phyloP scores from a whole-genome alignment of 2,329 filamentous ascomycete genomes.

The Fusarium poae region DNA sequence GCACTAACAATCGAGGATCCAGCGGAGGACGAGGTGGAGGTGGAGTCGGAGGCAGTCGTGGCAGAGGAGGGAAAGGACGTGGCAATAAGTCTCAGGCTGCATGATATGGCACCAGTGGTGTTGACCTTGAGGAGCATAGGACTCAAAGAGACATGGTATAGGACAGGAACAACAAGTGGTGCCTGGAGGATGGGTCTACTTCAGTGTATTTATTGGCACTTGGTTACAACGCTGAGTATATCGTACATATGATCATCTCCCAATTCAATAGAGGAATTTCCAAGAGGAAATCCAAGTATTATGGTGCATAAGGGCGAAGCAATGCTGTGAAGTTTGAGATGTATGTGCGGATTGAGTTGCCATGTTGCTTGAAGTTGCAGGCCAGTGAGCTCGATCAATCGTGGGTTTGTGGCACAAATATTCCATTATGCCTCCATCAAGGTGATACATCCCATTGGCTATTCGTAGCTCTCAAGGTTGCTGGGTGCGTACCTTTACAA shows the following conservation, averaged over 20 bases:
- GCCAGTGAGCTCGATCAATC: background rate
- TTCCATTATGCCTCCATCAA: conserved; percentile 17
- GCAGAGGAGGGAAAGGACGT: conserved; percentile 43
- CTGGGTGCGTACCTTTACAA: background rate
- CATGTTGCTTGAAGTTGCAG: background rate
- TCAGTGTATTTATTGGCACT: conserved; percentile 32
- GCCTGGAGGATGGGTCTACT: conserved; percentile 14
- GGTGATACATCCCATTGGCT: conserved; percentile 3
- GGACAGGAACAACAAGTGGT: conserved; percentile 13
- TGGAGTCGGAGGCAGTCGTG: conserved; percentile 40
- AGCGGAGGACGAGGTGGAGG: conserved; percentile 41
- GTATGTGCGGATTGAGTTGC: background rate
- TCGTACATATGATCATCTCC: conserved; percentile 35
- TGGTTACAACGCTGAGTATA: conserved; percentile 14
- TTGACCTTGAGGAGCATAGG: conserved; percentile 38
- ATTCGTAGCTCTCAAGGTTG: conserved; percentile 30
- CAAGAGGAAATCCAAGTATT: background rate
- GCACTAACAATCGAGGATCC: conserved; percentile 32
- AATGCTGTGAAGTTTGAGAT: background rate
- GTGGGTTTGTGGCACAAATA: conserved; percentile 2
- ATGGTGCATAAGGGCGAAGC: background rate
- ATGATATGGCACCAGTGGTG: conserved; percentile 10
- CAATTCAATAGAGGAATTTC: conserved; percentile 11
- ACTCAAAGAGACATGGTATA: conserved; percentile 28
- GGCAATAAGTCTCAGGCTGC: conserved; percentile 34